Evolutionary conservation across 129 eudicot genomes (phyloP).

Genomic region (Oenanthe sinensis): DNA sequence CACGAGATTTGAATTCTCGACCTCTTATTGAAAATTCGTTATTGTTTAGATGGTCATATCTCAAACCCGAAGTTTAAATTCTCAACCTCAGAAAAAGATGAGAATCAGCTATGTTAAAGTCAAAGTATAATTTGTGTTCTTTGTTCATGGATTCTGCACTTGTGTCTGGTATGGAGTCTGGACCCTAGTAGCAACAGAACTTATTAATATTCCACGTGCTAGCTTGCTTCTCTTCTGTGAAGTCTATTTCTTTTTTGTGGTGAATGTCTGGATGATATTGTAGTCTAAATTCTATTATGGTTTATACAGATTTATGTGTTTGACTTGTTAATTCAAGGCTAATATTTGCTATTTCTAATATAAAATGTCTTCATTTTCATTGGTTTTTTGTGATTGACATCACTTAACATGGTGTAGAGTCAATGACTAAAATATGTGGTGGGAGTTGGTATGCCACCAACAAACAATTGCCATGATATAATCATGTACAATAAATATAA

Average conservation of each 20-base stretch:
- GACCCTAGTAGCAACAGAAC: neutral
- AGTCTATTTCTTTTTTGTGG: neutral
- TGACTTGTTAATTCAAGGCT: neutral
- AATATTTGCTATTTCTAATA: neutral
- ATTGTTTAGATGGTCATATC: neutral
- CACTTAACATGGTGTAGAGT: neutral
- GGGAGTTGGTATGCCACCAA: slow-evolving; percentile 1
- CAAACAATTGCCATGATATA: neutral
- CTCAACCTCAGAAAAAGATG: neutral
- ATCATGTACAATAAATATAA: neutral
- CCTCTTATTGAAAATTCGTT: neutral
- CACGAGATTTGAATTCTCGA: no score
- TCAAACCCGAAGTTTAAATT: neutral
- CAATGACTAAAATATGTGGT: slow-evolving; percentile 3
- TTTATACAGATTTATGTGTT: neutral
- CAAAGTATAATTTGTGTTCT: neutral
- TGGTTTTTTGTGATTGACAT: neutral
- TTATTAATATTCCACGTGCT: neutral
- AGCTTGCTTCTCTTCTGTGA: neutral
- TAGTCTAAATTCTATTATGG: neutral
- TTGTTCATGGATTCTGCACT: slow-evolving; percentile 2
- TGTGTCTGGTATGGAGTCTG: slow-evolving; percentile 2
- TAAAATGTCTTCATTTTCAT: neutral
- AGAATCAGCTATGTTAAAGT: neutral
- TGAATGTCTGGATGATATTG: slow-evolving; percentile 1